Evolutionary conservation across 78 protist species (phyloP).

Genomic region (Blattamonas nauphoetae): DNA sequence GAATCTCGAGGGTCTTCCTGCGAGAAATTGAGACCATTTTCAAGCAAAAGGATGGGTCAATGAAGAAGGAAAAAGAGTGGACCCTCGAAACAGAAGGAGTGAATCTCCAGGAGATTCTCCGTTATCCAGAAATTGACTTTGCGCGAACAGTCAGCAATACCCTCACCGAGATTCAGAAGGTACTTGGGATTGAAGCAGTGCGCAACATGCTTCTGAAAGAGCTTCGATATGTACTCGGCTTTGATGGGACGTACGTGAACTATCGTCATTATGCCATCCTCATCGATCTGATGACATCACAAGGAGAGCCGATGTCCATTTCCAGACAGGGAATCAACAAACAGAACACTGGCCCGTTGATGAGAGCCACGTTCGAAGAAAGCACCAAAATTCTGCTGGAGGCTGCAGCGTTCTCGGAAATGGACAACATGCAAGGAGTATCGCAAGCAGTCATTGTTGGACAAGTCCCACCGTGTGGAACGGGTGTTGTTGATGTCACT

Average conservation of each 20-base stretch:
- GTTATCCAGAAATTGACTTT: slow-evolving; percentile 65
- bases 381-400: slow-evolving; percentile 85
- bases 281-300: slow-evolving; percentile 88
- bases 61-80: slow-evolving; percentile 43
- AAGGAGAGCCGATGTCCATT: slow-evolving; percentile 86
- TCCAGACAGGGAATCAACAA: slow-evolving; percentile 97
- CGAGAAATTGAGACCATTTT: background rate
- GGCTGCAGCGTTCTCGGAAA: slow-evolving; percentile 83
- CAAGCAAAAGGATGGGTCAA: slow-evolving; percentile 6
- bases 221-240: slow-evolving; percentile 64
- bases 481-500: slow-evolving; percentile 73
- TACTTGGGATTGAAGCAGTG: slow-evolving; percentile 96
- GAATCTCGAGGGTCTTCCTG: slow-evolving; percentile 58
- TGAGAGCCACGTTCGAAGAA: slow-evolving; percentile 95
- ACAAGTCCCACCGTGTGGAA: slow-evolving; percentile 81
- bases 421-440: slow-evolving; percentile 81
- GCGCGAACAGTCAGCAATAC: slow-evolving; percentile 73
- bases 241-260: slow-evolving; percentile 91
- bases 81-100: slow-evolving; percentile 78
- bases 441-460: slow-evolving; percentile 92
- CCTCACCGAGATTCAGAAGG: slow-evolving; percentile 72
- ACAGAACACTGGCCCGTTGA: slow-evolving; percentile 59
- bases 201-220: slow-evolving; percentile 73
- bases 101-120: slow-evolving; percentile 63
- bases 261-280: slow-evolving; percentile 90